Conservation (phyloP, 768 basidiomycete genomes). For the Rhodotorula diobovata region DNA sequence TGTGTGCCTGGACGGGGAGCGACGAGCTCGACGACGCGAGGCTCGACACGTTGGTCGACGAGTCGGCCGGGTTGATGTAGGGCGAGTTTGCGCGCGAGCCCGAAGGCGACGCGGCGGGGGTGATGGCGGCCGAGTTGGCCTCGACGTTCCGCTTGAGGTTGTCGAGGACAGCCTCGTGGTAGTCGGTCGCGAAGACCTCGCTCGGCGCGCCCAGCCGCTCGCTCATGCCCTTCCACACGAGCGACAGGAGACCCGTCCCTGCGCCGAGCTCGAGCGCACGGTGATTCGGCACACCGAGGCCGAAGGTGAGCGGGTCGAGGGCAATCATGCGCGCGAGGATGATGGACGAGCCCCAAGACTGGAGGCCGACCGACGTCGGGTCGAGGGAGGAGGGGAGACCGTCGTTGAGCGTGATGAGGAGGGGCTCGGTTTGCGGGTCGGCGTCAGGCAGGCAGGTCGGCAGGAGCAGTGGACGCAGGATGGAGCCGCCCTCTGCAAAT, state of each 20-base stretch:
- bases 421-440: slow-evolving; percentile 22
- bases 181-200: slow-evolving; percentile 68
- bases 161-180: slow-evolving; percentile 66
- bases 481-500: slow-evolving; percentile 24
- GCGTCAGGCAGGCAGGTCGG: slow-evolving; percentile 31
- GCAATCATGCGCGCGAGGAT: slow-evolving; percentile 65
- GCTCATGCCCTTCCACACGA: slow-evolving; percentile 47
- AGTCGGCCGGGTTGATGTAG: background rate
- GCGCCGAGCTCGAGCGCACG: slow-evolving; percentile 74
- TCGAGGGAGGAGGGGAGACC: slow-evolving; percentile 63
- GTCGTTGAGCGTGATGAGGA: slow-evolving; percentile 56
- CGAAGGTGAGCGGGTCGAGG: slow-evolving; percentile 51
- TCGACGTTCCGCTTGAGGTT: slow-evolving; percentile 63
- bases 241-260: slow-evolving; percentile 77
- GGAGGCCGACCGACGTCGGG: slow-evolving; percentile 57
- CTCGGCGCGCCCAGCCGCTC: slow-evolving; percentile 33
- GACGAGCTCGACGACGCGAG: slow-evolving; percentile 13
- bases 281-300: slow-evolving; percentile 25
- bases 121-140: slow-evolving; percentile 54
- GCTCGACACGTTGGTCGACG: background rate
- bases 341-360: slow-evolving; percentile 78
- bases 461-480: slow-evolving; percentile 31
- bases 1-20: slow-evolving; percentile 25
- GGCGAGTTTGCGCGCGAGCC: too few relatives aligned
- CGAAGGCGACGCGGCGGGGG: slow-evolving; percentile 17